phyloP scores from a whole-genome alignment of 2,329 filamentous ascomycete genomes.

The Trichoderma citrinoviride region DNA sequence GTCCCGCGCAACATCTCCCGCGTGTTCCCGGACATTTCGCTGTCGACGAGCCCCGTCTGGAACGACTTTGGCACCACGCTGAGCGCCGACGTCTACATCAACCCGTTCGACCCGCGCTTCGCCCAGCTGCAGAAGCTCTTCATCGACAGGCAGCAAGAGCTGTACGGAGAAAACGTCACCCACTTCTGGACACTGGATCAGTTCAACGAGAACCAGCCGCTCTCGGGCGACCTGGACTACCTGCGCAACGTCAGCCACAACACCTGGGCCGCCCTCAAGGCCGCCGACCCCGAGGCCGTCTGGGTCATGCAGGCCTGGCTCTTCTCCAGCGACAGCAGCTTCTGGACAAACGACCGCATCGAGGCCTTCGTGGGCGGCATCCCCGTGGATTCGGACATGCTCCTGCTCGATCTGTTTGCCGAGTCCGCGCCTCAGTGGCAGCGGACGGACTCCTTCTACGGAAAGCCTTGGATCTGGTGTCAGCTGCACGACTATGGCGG shows the following conservation, averaged over 20 bases:
- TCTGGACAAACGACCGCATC: constrained; percentile 46
- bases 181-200: constrained; percentile 51
- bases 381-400: constrained; percentile 42
- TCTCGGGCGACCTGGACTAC: constrained; percentile 45
- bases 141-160: constrained; percentile 44
- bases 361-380: constrained; percentile 50
- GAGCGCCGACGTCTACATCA: constrained; percentile 47
- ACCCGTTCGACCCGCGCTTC: constrained; percentile 46
- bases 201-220: constrained; percentile 51
- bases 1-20: constrained; percentile 43
- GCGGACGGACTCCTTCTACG: constrained; percentile 48
- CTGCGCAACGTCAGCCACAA: constrained; percentile 40
- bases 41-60: constrained; percentile 46
- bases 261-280: constrained; percentile 48
- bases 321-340: constrained; percentile 43
- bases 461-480: constrained; percentile 55
- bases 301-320: constrained; percentile 55
- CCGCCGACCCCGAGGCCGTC: constrained; percentile 46
- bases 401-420: constrained; percentile 51
- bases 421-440: constrained; percentile 51
- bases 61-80: constrained; percentile 40
- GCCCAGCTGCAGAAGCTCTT: constrained; percentile 44
- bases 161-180: constrained; percentile 48
- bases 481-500: constrained; percentile 51
- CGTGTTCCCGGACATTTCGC: constrained; percentile 42